These are phyloP conservation scores for Hypoxylon sp. DNA, from an alignment of 2,329 filamentous ascomycete genomes.

Conservation along the genomic window DNA sequence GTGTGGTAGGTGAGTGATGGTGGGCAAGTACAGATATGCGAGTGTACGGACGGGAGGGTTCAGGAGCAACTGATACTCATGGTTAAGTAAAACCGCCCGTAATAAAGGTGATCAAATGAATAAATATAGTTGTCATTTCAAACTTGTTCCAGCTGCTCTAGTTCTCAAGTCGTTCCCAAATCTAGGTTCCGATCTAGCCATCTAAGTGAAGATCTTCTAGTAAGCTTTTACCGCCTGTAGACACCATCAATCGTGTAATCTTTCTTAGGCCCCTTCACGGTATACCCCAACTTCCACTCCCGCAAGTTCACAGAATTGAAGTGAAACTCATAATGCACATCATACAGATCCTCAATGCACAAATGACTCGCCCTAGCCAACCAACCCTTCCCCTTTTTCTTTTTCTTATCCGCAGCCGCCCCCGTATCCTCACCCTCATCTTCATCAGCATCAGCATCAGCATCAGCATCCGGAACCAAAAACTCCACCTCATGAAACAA, in stretches of 20 bases:
- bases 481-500: constrained; percentile 84
- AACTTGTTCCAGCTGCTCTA: not conserved
- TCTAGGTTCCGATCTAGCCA: not conserved
- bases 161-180: not conserved
- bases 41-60: not conserved
- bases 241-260: constrained; percentile 75
- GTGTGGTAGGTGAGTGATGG: constrained; percentile 4
- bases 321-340: constrained; percentile 77
- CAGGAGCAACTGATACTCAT: not conserved
- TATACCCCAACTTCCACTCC: constrained; percentile 74
- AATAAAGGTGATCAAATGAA: not conserved
- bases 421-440: constrained; percentile 2
- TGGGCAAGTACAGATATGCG: constrained; percentile 8
- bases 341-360: constrained; percentile 80
- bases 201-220: not conserved
- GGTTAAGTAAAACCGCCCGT: not conserved
- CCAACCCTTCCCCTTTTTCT: constrained; percentile 65
- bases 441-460: constrained; percentile 16
- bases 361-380: constrained; percentile 77
- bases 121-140: constrained; percentile 5
- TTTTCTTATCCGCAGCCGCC: constrained; percentile 27
- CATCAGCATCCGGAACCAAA: constrained; percentile 52
- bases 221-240: constrained; percentile 61
- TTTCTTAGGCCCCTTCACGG: constrained; percentile 80
- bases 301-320: constrained; percentile 71